Evolutionary conservation across 2,329 filamentous ascomycete genomes (phyloP).

Genomic region (Westerdykella sp.): DNA sequence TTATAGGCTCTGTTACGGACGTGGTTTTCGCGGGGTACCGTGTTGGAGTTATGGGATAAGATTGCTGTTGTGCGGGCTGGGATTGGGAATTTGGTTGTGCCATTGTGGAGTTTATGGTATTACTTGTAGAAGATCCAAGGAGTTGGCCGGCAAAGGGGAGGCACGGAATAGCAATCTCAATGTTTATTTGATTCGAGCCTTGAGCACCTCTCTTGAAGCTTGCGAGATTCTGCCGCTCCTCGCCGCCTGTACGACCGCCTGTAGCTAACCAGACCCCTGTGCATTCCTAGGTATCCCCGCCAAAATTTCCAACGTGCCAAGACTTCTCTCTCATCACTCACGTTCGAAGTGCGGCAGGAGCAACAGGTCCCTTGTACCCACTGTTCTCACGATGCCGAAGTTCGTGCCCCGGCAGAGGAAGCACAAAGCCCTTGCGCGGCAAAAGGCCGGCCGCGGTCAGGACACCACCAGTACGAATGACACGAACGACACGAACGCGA

Average conservation of each 20-base stretch:
- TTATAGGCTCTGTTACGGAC: slow-evolving; percentile 51
- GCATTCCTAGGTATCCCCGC: too few relatives aligned
- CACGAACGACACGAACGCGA: slow-evolving; percentile 52
- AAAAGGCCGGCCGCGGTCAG: slow-evolving; percentile 42
- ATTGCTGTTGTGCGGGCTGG: slow-evolving; percentile 1
- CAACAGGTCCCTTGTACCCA: neutral
- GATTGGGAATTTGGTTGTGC: neutral
- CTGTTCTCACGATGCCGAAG: slow-evolving; percentile 29
- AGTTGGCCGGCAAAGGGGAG: too few relatives aligned
- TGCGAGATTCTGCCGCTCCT: too few relatives aligned
- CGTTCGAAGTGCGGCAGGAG: too few relatives aligned
- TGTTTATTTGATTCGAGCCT: too few relatives aligned
- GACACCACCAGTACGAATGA: slow-evolving; percentile 7
- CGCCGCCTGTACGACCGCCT: too few relatives aligned
- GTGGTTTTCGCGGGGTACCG: slow-evolving; percentile 59
- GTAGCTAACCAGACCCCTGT: too few relatives aligned
- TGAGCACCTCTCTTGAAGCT: too few relatives aligned
- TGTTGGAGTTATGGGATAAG: slow-evolving; percentile 30
- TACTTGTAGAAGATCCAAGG: too few relatives aligned
- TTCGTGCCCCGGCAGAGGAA: slow-evolving; percentile 52
- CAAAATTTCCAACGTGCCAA: too few relatives aligned
- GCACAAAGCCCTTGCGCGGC: slow-evolving; percentile 58
- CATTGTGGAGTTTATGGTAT: neutral
- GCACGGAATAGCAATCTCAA: too few relatives aligned
- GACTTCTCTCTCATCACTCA: neutral